phyloP scores from a whole-genome alignment of 1,139 yeast species.

The Yamadazyma songkhlaensis region DNA sequence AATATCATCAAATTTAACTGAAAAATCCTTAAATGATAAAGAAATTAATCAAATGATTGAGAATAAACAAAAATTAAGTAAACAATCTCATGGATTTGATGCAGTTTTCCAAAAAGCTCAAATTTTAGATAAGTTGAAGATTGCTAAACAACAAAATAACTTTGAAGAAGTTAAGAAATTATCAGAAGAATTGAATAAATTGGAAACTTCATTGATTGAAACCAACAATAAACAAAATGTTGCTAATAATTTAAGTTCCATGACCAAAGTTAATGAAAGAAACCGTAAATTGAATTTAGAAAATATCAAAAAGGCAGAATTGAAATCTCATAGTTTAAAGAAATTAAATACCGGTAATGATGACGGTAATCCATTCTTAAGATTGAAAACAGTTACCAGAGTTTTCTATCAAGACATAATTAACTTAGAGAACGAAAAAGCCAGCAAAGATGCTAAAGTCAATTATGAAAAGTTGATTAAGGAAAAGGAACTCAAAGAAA shows the following conservation, averaged over 20 bases:
- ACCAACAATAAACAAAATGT: constrained; percentile 20
- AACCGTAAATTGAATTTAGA: constrained; percentile 80
- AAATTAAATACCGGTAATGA: constrained; percentile 47
- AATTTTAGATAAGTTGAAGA: constrained; percentile 69
- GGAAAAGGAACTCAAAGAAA: constrained; percentile 38
- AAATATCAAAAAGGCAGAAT: constrained; percentile 77
- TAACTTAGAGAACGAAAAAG: constrained; percentile 44
- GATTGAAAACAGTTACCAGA: constrained; percentile 83
- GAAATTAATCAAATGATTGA: constrained; percentile 80
- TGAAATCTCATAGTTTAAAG: constrained; percentile 56
- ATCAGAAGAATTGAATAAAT: constrained; percentile 35
- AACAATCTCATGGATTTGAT: constrained; percentile 55
- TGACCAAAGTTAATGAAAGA: constrained; percentile 71
- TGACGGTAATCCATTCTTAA: constrained; percentile 82
- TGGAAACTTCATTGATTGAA: constrained; percentile 29
- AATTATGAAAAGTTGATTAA: constrained; percentile 34
- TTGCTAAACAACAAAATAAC: constrained; percentile 70
- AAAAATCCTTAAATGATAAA: constrained; percentile 65
- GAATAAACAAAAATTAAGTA: constrained; percentile 54
- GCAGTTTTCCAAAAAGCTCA: constrained; percentile 76
- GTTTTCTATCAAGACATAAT: constrained; percentile 64
- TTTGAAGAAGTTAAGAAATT: constrained; percentile 49
- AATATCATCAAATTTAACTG: constrained; percentile 53
- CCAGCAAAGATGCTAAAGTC: constrained; percentile 36
- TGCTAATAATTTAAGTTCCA: constrained; percentile 28